Conservation (phyloP, 2,329 filamentous ascomycete genomes). For the Paraconiothyrium brasiliense region DNA sequence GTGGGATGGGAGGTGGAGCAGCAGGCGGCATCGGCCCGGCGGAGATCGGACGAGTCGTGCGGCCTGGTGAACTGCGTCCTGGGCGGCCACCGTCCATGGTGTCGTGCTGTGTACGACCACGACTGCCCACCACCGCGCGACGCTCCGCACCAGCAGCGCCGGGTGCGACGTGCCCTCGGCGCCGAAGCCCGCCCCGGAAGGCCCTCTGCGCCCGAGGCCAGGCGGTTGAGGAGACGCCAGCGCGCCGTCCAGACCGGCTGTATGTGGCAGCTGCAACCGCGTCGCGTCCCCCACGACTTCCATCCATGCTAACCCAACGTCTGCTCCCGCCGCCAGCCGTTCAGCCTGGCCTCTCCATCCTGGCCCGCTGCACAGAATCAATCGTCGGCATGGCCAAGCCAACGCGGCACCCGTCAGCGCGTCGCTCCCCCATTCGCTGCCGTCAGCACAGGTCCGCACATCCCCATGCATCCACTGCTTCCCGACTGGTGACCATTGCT, state of each 20-base stretch:
- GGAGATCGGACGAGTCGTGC: slow-evolving; percentile 3
- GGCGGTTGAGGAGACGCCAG: not conserved
- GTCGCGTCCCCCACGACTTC: slow-evolving; percentile 2
- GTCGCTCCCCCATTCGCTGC: not conserved
- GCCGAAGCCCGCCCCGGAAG: no score
- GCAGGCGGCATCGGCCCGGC: slow-evolving; percentile 5
- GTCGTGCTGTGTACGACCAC: not conserved
- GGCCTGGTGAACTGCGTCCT: not conserved
- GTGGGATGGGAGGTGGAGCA: slow-evolving; percentile 9
- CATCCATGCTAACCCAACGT: not conserved
- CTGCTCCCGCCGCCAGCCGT: not conserved
- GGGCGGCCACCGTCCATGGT: not conserved
- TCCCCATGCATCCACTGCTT: not conserved
- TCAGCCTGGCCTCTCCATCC: not conserved
- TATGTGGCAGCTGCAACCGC: slow-evolving; percentile 4
- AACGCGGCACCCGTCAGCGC: not conserved
- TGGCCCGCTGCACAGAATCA: not conserved
- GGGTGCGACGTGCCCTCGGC: no score
- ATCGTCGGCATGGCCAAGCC: not conserved
- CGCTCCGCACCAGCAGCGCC: not conserved
- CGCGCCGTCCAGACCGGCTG: slow-evolving; percentile 1
- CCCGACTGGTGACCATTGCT: not conserved
- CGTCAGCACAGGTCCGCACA: not conserved
- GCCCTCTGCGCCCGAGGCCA: no score
- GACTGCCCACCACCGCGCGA: not conserved